A percentile compares a stretch with the other conserved stretches of the same genome.
Conservation (phyloP, 805 yeast species). For the Suhomyces faveliae region DNA sequence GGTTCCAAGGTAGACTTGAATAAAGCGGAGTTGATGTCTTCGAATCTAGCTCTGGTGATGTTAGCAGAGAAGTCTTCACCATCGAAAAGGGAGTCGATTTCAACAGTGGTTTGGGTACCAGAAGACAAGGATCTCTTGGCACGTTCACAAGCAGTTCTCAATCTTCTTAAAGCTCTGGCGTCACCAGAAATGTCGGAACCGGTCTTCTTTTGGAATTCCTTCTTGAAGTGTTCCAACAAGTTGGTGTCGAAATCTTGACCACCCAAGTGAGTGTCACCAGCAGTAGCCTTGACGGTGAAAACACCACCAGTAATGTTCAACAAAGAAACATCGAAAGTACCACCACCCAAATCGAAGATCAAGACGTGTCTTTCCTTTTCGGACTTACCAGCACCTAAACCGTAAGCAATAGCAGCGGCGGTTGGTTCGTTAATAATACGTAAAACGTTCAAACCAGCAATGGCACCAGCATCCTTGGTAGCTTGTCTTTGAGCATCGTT, state of each 20-base stretch:
- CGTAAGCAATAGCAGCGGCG: conserved; percentile 97
- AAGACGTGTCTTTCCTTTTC: conserved; percentile 66
- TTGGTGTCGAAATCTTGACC: conserved; percentile 54
- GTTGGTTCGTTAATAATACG: conserved; percentile 59
- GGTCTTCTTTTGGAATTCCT: conserved; percentile 47
- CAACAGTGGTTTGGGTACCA: conserved; percentile 50
- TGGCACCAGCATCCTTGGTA: conserved; percentile 53
- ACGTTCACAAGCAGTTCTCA: conserved; percentile 53
- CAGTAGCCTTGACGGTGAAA: conserved; percentile 92
- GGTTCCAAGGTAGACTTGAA: conserved; percentile 51
- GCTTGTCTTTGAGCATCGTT: conserved; percentile 53
- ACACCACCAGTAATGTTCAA: conserved; percentile 93
- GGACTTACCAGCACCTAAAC: conserved; percentile 68
- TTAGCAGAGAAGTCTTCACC: conserved; percentile 51
- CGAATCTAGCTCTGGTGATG: conserved; percentile 52
- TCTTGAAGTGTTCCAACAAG: conserved; percentile 48
- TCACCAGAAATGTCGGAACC: conserved; percentile 46
- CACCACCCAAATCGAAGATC: conserved; percentile 96
- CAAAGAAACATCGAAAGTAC: conserved; percentile 95
- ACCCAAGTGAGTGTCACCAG: conserved; percentile 54
- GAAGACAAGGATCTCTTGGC: conserved; percentile 52
- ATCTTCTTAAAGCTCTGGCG: conserved; percentile 51
- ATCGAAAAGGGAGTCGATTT: conserved; percentile 48
- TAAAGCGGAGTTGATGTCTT: conserved; percentile 49
- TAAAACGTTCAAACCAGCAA: conserved; percentile 49